Evolutionary conservation across 176 grass and related monocot species (phyloP), one percentile per base, ranked within the genome.

Genomic region (Leersia perrieri): DNA sequence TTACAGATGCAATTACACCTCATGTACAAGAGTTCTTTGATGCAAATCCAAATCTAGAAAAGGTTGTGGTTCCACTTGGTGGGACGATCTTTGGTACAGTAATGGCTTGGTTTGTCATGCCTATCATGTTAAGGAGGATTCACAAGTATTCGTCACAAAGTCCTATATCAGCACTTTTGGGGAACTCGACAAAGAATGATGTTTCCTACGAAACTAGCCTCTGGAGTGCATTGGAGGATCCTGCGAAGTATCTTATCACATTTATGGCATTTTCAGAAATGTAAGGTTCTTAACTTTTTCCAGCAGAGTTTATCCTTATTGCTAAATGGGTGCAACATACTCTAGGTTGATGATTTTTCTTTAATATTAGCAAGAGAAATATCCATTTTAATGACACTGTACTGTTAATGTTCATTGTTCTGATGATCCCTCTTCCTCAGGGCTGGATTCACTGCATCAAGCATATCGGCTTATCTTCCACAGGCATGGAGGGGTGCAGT

Each of bases 241-340:
- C 96, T 76, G 72, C 96, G 9, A 98, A 91, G 93, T 95, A 98
- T 70, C 76, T 98, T n/a, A 83, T 98, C 78, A 93, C 92, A 60
- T 98, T 98, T 83, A 83, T 93, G 88, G 96, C 96, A 83, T 98
- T 98, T 83, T 93, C 92, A 88, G 78, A 98, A 61, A 88, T 98
- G 95, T 98, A 39, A 84, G 92, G 62, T 71, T 38, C 33, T 77
- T 63, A 33, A 70, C 63, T 76, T 82, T 65, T 63, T 15, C 31
- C 11, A 2, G n/a, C 47, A 11, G 29, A 63, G 3, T 27, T 67
- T 88, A 41, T 42, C 7, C 8, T 65, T 70, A 14, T 53, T 29
- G 15, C 27, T 23, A 12, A 23, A 20, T 14, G 45, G 45, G 45
- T 20, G 16, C 45, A 51, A 51, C 60, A 80, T 35, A 55, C 34